Base-by-base conservation (phyloP, 192 early-diverging fungal species). In the Lobosporangium transversale region DNA sequence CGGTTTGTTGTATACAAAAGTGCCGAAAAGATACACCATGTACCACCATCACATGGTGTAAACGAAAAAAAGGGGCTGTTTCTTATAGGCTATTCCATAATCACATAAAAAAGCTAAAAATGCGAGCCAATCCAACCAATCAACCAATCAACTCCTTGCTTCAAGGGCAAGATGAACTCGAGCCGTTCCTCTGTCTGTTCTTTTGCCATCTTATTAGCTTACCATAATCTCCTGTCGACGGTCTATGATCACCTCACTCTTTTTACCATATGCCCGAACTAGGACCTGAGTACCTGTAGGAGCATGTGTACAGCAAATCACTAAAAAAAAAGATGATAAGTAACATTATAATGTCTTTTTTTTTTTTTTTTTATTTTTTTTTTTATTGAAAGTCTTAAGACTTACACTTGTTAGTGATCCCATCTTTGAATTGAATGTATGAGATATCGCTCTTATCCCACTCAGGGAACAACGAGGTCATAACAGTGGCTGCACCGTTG, bases 181-280 rank as follows among this genome's bases (percentile, higher is more conserved):
- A 45, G 18, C 15, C 21, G 44, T 3, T 20, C 15, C 44, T 20
- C 44, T n/a, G n/a, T n/a, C n/a, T n/a, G n/a, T n/a, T n/a, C n/a
- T n/a, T n/a, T n/a, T n/a, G n/a, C n/a, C n/a, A n/a, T n/a, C n/a
- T n/a, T 21, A 17, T 32, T 10, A 31, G 6, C 90, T 87, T 89
- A 97, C 95, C 54, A 85, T 80, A 21, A 95, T 84, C 80, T 98
- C 96, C 69, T 93, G 91, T 60, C 84, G 83, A 30, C 96, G 82
- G 67, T 98, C 94, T 70, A 98, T 98, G 36, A 98, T 86, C 23
- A 92, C 76, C 58, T 94, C 92, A 43, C 93, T 93, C 48, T 91
- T 87, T 65, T 91, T 92, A 49, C 96, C 96, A 76, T 96, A 98
- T 35, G 91, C 91, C 29, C 96, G 87, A 47, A 98, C 89, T 43